These are phyloP conservation scores for Paramecium bursaria DNA, from an alignment of 73 alveolate genomes.

Conservation along the genomic window DNA sequence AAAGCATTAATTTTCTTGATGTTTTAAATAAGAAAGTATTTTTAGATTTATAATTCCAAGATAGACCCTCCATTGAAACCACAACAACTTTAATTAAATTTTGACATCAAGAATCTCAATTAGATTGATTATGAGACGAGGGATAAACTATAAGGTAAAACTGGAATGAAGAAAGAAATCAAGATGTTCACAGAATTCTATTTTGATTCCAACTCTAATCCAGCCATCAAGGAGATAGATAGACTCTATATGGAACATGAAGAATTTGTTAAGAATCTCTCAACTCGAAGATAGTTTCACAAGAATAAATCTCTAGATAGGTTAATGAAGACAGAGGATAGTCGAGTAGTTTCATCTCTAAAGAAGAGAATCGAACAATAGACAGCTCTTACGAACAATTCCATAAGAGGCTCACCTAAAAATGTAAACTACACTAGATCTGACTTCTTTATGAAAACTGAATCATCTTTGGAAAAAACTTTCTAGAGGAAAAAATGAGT, in stretches of 20 bases:
- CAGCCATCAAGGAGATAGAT: neutral
- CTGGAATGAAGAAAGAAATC: conserved; percentile 42
- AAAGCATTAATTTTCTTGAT: conserved; percentile 70
- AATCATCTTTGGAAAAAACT: too few relatives aligned
- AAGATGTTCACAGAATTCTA: conserved; percentile 35
- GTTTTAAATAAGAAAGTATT: conserved; percentile 5
- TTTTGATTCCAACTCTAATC: conserved; percentile 25
- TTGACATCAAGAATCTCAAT: conserved; percentile 45
- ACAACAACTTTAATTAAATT: conserved; percentile 38
- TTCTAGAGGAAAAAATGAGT: too few relatives aligned
- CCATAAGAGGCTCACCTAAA: conserved; percentile 22
- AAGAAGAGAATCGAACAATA: conserved; percentile 9
- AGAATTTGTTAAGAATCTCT: conserved; percentile 14
- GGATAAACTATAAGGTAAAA: conserved; percentile 21
- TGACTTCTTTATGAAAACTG: too few relatives aligned
- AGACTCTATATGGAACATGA: conserved; percentile 16
- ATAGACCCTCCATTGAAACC: conserved; percentile 70
- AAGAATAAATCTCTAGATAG: conserved; percentile 46
- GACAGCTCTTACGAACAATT: conserved; percentile 43
- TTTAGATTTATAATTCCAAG: too few relatives aligned
- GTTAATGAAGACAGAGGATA: conserved; percentile 6
- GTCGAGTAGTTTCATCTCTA: neutral
- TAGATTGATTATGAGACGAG: conserved; percentile 62
- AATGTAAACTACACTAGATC: too few relatives aligned
- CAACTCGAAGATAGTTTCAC: neutral